Evolutionary conservation across 768 basidiomycete species (phyloP), one percentile per base, ranked within the genome.

Genomic region (Hypsizygus marmoreus): DNA sequence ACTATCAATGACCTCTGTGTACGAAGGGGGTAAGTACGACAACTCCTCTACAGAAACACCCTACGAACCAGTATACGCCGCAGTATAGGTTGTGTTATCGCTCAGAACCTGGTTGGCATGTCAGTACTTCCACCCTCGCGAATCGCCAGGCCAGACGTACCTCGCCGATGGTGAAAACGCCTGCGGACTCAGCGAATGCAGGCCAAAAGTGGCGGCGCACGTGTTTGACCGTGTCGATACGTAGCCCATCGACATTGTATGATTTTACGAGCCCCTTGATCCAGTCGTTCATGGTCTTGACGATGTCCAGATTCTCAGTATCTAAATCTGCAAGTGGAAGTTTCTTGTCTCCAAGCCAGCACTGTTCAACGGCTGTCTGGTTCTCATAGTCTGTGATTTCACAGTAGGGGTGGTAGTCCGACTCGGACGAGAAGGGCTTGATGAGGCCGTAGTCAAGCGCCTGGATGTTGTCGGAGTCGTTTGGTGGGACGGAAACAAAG

Each of bases 131-230:
- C n/a, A 14, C 14, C 14, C 10, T 16, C 6, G n/a, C n/a, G n/a
- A 25, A 17, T 11, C 32, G 10, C 14, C 10, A 40, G 17, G 33
- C 30, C 20, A 26, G 57, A 34, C 54, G 60, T 33, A 89, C 82
- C 65, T 90, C 87, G 35, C 86, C 88, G 12, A 88, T 77, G 41
- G 84, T 82, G 66, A 80, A 88, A 2, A 88, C 82, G 6, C 80
- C 86, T 0, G 85, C 82, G 4, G 76, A 71, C 40, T 64, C 60
- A 43, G 77, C 76, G 54, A 90, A 89, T 20, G 60, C 66, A 1
- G 79, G 74, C 87, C 86, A 90, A 62, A 89, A 91, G 41, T 73
- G 69, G 35, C 75, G 70, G 23, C 77, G 71, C 46, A 89, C 74
- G 59, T 90, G 88, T 61, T 66, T 68, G 23, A 67, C 64, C 35